Conservation (phyloP, 768 basidiomycete species). For the Pisolithus marmoratus region DNA sequence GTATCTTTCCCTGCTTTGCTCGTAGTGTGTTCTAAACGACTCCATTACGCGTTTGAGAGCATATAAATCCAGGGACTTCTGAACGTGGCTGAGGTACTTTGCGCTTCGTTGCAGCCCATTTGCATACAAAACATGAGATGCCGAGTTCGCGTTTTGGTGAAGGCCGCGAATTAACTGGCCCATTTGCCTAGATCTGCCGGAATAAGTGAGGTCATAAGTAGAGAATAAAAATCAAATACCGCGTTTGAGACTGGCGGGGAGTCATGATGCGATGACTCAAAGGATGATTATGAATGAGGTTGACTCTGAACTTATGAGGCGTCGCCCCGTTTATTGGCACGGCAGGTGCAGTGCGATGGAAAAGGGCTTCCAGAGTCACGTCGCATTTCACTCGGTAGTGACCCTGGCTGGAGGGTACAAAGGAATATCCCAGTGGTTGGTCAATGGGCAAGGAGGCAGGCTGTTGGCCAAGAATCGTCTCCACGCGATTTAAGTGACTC, state of each 20-base stretch:
- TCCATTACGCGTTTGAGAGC: neutral
- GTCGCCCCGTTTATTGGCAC: neutral
- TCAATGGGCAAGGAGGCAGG: neutral
- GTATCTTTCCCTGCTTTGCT: neutral
- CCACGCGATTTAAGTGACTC: slow-evolving; percentile 10
- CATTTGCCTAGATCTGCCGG: neutral
- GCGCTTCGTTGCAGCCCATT: slow-evolving; percentile 6
- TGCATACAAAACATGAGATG: slow-evolving; percentile 6
- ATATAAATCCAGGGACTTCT: neutral
- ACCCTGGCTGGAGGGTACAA: neutral
- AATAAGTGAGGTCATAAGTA: neutral
- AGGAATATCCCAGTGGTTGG: slow-evolving; percentile 6
- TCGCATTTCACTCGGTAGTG: neutral
- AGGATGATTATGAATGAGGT: neutral
- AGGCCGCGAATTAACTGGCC: neutral
- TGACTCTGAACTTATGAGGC: neutral
- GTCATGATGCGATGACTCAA: neutral
- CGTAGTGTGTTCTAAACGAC: slow-evolving; percentile 1
- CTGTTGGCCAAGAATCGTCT: neutral
- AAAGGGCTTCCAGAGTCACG: neutral
- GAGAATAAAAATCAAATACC: neutral
- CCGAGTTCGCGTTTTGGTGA: neutral
- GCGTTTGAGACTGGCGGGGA: neutral
- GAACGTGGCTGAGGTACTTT: slow-evolving; percentile 3
- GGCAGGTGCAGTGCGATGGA: slow-evolving; percentile 3